A percentile compares a stretch with the other conserved stretches of the same genome.
phyloP scores from a whole-genome alignment of 345 rosid species.

The Lepidium didymum region DNA sequence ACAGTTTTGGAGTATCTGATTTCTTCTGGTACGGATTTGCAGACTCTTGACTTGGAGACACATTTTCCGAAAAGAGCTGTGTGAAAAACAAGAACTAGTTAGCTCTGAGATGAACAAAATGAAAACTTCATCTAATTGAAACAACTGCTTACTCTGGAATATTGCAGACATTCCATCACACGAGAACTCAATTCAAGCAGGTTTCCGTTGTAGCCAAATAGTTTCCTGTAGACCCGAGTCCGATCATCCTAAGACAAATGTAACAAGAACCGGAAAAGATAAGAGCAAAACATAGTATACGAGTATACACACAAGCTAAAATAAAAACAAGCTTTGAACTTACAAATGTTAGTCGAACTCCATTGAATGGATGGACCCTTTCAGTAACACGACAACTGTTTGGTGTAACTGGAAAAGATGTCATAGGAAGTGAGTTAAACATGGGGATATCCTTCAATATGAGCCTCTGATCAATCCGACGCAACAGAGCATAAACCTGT shows the following conservation, averaged over 20 bases:
- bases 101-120: not conserved
- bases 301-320: not conserved
- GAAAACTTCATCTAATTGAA: not conserved
- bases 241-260: conserved; percentile 58
- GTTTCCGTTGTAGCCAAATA: conserved; percentile 63
- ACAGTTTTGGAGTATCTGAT: conserved; percentile 41
- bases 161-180: conserved; percentile 65
- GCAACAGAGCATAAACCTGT: conserved; percentile 54
- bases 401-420: conserved; percentile 73
- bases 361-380: conserved; percentile 46
- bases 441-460: conserved; percentile 37
- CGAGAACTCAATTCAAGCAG: conserved; percentile 62
- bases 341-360: conserved; percentile 58
- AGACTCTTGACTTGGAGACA: conserved; percentile 38
- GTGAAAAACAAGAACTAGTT: not conserved
- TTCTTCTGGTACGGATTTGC: conserved; percentile 35
- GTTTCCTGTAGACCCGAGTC: conserved; percentile 63
- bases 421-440: conserved; percentile 37
- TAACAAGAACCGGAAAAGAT: not conserved
- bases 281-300: not conserved
- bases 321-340: conserved; percentile 21
- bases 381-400: conserved; percentile 85
- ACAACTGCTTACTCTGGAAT: conserved; percentile 61
- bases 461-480: conserved; percentile 52
- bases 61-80: conserved; percentile 54